These are phyloP conservation scores for Neophaeococcomyces mojaviensis DNA, from an alignment of 2,329 filamentous ascomycete genomes.

Conservation along the genomic window DNA sequence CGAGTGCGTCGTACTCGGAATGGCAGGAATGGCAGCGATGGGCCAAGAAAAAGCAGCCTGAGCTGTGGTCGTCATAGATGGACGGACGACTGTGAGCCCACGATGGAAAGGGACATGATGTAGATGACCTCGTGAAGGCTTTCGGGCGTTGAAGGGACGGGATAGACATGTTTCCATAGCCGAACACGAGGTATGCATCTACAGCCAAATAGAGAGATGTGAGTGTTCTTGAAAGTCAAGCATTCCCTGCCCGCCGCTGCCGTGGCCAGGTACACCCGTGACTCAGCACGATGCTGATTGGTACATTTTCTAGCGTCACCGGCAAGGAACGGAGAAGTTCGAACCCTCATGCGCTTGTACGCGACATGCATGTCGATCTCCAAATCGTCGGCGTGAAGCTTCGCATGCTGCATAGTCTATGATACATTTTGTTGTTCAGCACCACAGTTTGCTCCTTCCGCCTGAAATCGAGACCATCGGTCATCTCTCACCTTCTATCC, in stretches of 20 bases:
- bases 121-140: no score
- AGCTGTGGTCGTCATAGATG: slow-evolving; percentile 3
- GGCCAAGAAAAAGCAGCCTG: slow-evolving; percentile 40
- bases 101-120: no score
- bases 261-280: no score
- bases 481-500: not conserved
- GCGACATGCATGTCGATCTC: slow-evolving; percentile 6
- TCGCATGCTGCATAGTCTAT: not conserved
- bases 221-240: no score
- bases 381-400: slow-evolving; percentile 1
- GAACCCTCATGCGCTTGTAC: not conserved
- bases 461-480: no score
- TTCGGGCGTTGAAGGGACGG: no score
- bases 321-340: not conserved
- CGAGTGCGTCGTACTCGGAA: slow-evolving; percentile 60
- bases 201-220: no score
- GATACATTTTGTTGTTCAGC: not conserved
- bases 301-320: slow-evolving; percentile 1
- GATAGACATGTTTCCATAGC: no score
- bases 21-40: slow-evolving; percentile 76
- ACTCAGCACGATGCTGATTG: slow-evolving; percentile 4
- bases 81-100: not conserved
- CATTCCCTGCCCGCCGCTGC: no score
- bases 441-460: no score
- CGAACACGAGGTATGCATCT: no score